Evolutionary conservation across 257 asterid species (phyloP).

Genomic region (Nyctanthes arbortristis): DNA sequence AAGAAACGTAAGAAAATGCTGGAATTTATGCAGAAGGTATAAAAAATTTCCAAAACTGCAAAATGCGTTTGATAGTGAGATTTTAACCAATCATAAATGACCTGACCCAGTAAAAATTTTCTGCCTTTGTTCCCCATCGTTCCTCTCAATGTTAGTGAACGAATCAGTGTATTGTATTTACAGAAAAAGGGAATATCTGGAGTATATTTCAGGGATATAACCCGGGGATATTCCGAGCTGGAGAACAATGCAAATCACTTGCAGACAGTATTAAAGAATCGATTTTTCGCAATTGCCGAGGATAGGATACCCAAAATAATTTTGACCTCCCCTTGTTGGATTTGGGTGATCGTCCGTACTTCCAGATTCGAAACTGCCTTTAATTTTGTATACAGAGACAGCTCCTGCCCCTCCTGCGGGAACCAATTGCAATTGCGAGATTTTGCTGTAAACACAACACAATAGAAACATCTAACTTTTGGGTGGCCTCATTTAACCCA

Average conservation of each 20-base stretch:
- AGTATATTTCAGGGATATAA: slow-evolving; percentile 8
- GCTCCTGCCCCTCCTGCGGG: too few relatives aligned
- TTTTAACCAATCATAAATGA: slow-evolving; percentile 7
- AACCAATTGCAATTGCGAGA: too few relatives aligned
- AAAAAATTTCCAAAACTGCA: neutral
- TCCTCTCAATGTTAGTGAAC: neutral
- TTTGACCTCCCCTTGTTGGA: too few relatives aligned
- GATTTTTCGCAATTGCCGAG: too few relatives aligned
- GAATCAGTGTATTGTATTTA: slow-evolving; percentile 9
- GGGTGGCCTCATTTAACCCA: too few relatives aligned
- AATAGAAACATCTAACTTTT: too few relatives aligned
- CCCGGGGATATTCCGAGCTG: slow-evolving; percentile 27
- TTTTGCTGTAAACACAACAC: too few relatives aligned
- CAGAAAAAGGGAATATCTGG: slow-evolving; percentile 22
- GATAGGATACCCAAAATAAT: too few relatives aligned
- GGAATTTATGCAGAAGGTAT: neutral
- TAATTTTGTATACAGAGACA: too few relatives aligned
- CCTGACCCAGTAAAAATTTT: neutral
- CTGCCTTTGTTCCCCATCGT: slow-evolving; percentile 8
- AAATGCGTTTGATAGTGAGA: slow-evolving; percentile 14
- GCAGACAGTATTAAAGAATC: neutral
- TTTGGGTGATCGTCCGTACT: too few relatives aligned
- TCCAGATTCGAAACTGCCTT: too few relatives aligned
- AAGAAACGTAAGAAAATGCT: neutral
- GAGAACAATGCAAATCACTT: slow-evolving; percentile 13